A percentile compares a stretch with the other conserved stretches of the same genome.
Conservation (phyloP, 257 asterid species). For the Leonotis leonurus region DNA sequence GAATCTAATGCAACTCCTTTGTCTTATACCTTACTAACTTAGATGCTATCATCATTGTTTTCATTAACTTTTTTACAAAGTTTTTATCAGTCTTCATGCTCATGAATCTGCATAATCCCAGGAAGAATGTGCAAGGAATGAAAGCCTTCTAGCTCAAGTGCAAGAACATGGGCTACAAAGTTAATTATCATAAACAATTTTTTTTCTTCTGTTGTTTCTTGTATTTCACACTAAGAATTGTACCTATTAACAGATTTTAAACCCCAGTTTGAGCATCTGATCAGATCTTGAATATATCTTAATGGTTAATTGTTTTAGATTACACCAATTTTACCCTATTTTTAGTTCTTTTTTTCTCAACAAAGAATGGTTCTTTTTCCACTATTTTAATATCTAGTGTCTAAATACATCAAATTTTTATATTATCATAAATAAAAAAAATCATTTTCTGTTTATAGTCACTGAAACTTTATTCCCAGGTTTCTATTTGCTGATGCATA, state of each 20-base stretch:
- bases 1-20: not conserved
- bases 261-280: not conserved
- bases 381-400: too few relatives aligned
- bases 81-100: not conserved
- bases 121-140: slow-evolving; percentile 45
- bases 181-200: not conserved
- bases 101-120: slow-evolving; percentile 20
- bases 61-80: not conserved
- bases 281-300: not conserved
- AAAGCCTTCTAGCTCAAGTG: slow-evolving; percentile 30
- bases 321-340: too few relatives aligned
- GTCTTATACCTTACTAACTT: not conserved
- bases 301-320: too few relatives aligned
- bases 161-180: not conserved
- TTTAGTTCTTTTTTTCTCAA: too few relatives aligned
- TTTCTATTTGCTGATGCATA: too few relatives aligned
- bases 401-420: too few relatives aligned
- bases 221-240: not conserved
- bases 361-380: too few relatives aligned
- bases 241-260: not conserved
- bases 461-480: too few relatives aligned
- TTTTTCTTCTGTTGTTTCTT: not conserved
- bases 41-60: not conserved
- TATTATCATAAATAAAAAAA: too few relatives aligned
- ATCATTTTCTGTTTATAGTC: too few relatives aligned